Evolutionary conservation across 2,329 filamentous ascomycete genomes (phyloP), one percentile per base, ranked within the genome.

Genomic region (Zymoseptoria pseudotritici): DNA sequence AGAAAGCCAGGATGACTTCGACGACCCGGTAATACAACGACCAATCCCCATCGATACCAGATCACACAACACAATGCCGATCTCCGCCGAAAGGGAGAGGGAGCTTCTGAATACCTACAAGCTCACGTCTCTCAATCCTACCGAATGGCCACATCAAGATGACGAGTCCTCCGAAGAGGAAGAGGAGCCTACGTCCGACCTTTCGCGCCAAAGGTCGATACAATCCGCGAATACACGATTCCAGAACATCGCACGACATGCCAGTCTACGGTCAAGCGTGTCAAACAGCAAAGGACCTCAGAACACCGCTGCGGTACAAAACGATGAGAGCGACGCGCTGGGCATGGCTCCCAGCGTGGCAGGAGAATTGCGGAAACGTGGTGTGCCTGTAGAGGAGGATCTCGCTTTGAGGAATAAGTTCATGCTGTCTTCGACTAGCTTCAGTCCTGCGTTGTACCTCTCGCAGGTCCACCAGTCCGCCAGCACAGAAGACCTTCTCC

Each of bases 351-450:
- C 93, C 59, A 97, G 91, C 71, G 92, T 99, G 7, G 86, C 97
- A 57, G 83, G 87, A 67, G 85, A 90, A 46, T 77, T 99, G 69
- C 87, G 88, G 71, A 83, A 87, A 65, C 80, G 88, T 63, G 91
- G 91, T 1, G 74, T 97, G 50, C 86, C 88, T 0, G 82, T 97
- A 13, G 90, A 97, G 71, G 91, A 97, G 68, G 91, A 97, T 70
- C 61, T 72, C 17, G 65, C 60, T 52, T 54, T 71, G 89, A 88
- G 89, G 60, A 97, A 96, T 72, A 90, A 91, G 64, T 99, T 97
- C 75, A 83, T 99, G 58, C 84, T 99, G 21, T 97, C 92, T 10
- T 97, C 93, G 17, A 97, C 93, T 11, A 92, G 90, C 55, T 99
- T 99, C 78, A 96, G 91, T 0, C 94, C 94, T 1, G 86, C 90